Evolutionary conservation across 2,329 filamentous ascomycete genomes (phyloP).

Genomic region (Pseudofabraea citricarpa): DNA sequence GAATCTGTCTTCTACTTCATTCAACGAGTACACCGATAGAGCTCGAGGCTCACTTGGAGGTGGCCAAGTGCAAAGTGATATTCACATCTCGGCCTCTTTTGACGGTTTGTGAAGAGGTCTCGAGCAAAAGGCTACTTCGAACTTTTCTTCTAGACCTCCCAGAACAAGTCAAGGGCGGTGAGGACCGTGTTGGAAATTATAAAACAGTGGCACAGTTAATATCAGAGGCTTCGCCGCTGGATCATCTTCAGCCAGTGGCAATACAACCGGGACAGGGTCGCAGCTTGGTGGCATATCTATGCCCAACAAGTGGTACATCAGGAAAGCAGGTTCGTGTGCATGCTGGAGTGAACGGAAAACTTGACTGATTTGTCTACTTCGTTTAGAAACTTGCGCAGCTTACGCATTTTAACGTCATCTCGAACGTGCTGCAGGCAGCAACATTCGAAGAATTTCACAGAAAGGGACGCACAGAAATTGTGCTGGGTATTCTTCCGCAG

Average conservation of each 20-base stretch:
- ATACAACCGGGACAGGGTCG: conserved; percentile 60
- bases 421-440: conserved; percentile 63
- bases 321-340: conserved; percentile 61
- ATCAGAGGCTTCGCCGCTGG: conserved; percentile 48
- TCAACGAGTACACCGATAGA: not conserved
- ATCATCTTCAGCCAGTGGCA: conserved; percentile 45
- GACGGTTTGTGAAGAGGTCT: no score
- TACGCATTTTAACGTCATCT: conserved; percentile 72
- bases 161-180: not conserved
- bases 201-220: conserved; percentile 64
- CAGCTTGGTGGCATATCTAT: conserved; percentile 67
- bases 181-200: conserved; percentile 18
- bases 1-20: conserved; percentile 64
- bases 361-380: no score
- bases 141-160: not conserved
- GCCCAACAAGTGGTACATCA: conserved; percentile 76
- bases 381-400: conserved; percentile 77
- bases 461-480: conserved; percentile 23
- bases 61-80: conserved; percentile 57
- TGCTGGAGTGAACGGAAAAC: no score
- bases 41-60: conserved; percentile 39
- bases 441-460: conserved; percentile 36
- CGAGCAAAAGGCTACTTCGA: not conserved
- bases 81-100: not conserved
- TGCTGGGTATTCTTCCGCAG: conserved; percentile 67